These are phyloP conservation scores for Phytophthora ohioensis DNA, from an alignment of 352 stramenopile species.

Conservation along the genomic window DNA sequence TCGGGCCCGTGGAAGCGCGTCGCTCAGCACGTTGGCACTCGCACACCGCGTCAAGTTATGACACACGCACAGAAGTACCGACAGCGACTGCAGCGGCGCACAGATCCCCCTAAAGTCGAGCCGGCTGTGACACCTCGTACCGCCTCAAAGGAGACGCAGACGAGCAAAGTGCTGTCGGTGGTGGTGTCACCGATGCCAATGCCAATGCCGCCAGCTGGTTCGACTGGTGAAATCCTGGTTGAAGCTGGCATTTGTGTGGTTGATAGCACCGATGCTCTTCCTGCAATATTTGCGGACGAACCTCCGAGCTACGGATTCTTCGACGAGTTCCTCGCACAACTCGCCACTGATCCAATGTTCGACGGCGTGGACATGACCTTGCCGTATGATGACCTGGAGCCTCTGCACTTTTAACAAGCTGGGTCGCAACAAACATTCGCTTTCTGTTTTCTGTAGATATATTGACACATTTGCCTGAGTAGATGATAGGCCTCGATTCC, in stretches of 20 bases:
- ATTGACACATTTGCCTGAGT: slow-evolving; percentile 9
- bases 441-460: slow-evolving; percentile 6
- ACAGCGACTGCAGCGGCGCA: slow-evolving; percentile 29
- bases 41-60: slow-evolving; percentile 49
- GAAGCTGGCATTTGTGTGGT: slow-evolving; percentile 30
- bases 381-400: slow-evolving; percentile 24
- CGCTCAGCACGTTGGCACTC: slow-evolving; percentile 41
- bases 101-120: not conserved
- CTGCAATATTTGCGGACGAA: slow-evolving; percentile 22
- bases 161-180: slow-evolving; percentile 22
- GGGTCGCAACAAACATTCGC: not conserved
- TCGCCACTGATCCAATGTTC: slow-evolving; percentile 27
- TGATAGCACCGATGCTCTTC: not conserved
- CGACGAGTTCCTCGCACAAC: slow-evolving; percentile 31
- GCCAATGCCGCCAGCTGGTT: slow-evolving; percentile 9
- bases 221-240: slow-evolving; percentile 40
- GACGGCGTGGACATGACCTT: slow-evolving; percentile 30
- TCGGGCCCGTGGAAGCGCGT: slow-evolving; percentile 59
- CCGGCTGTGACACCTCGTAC: not conserved
- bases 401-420: slow-evolving; percentile 26
- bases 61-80: slow-evolving; percentile 50
- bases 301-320: slow-evolving; percentile 13
- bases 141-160: slow-evolving; percentile 9
- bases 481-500: slow-evolving; percentile 14
- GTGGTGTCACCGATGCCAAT: slow-evolving; percentile 24